A percentile compares a stretch with the other conserved stretches of the same genome.
Conservation (phyloP, 2,329 filamentous ascomycete species). For the Cladophialophora carrionii region DNA sequence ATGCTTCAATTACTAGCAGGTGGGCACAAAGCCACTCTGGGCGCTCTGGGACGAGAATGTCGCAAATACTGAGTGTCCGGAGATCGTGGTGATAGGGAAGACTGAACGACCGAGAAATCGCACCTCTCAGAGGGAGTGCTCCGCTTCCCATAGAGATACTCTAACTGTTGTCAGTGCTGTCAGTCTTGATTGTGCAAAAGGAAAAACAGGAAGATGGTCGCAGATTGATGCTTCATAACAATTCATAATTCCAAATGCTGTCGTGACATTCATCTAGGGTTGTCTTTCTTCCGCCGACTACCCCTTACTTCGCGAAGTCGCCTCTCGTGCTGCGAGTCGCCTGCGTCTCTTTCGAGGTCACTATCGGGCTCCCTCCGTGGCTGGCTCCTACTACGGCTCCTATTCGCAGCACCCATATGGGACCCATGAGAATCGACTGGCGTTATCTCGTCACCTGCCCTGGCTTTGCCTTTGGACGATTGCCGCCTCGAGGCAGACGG, state of each 20-base stretch:
- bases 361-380: conserved; percentile 41
- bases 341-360: conserved; percentile 28
- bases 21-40: conserved; percentile 9
- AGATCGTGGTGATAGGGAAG: too few relatives aligned
- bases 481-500: conserved; percentile 21
- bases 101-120: background rate
- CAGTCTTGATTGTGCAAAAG: background rate
- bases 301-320: conserved; percentile 32
- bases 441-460: conserved; percentile 14
- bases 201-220: background rate
- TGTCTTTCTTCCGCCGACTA: conserved; percentile 16
- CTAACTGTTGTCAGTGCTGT: background rate
- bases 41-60: background rate
- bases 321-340: conserved; percentile 26
- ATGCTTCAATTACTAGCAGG: background rate
- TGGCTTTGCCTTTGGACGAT: conserved; percentile 30
- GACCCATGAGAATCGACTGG: conserved; percentile 15
- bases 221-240: background rate
- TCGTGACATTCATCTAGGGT: conserved; percentile 18
- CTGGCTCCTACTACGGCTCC: conserved; percentile 40
- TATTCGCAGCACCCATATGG: conserved; percentile 20
- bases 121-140: background rate
- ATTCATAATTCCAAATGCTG: background rate
- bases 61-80: background rate
- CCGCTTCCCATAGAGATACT: background rate